phyloP scores from a whole-genome alignment of 768 basidiomycete species.

The Harrya chromipes region DNA sequence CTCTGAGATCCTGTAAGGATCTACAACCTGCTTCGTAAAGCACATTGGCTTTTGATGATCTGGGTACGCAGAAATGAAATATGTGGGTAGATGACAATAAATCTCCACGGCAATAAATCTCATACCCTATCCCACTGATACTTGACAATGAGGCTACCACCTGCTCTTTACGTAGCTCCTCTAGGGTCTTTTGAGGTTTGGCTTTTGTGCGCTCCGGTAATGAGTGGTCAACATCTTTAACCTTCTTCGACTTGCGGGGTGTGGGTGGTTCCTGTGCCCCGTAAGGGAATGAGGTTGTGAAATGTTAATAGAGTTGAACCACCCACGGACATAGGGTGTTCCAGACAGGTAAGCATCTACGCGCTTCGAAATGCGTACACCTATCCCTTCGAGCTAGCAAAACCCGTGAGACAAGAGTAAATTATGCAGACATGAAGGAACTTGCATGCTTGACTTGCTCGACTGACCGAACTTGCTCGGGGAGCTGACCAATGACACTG shows the following conservation, averaged over 20 bases:
- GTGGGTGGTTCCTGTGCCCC: conserved; percentile 17
- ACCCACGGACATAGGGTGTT: conserved; percentile 37
- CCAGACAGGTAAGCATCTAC: conserved; percentile 41
- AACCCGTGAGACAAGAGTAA: conserved; percentile 7
- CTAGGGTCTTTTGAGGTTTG: conserved; percentile 18
- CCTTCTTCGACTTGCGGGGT: conserved; percentile 3
- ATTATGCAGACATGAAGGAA: neutral
- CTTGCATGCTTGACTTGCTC: conserved; percentile 36
- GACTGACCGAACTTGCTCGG: conserved; percentile 43
- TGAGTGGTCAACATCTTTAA: neutral
- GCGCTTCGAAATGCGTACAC: conserved; percentile 42
- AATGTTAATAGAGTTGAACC: neutral
- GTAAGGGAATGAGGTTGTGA: conserved; percentile 1
- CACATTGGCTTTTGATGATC: conserved; percentile 34
- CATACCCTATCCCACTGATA: conserved; percentile 50
- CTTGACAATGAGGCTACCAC: conserved; percentile 33
- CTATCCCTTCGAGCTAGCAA: conserved; percentile 32
- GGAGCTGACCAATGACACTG: conserved; percentile 36
- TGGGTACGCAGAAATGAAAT: conserved; percentile 4
- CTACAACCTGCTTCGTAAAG: conserved; percentile 51
- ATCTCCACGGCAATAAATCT: conserved; percentile 2
- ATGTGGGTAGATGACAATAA: neutral
- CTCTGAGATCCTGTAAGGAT: conserved; percentile 39
- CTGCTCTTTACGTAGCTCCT: conserved; percentile 28
- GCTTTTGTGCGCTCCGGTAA: conserved; percentile 1